Percentiles rank a stretch among this genome's conserved stretches.
Evolutionary conservation across 768 basidiomycete genomes (phyloP).

Genomic region (Leccinum boreale): DNA sequence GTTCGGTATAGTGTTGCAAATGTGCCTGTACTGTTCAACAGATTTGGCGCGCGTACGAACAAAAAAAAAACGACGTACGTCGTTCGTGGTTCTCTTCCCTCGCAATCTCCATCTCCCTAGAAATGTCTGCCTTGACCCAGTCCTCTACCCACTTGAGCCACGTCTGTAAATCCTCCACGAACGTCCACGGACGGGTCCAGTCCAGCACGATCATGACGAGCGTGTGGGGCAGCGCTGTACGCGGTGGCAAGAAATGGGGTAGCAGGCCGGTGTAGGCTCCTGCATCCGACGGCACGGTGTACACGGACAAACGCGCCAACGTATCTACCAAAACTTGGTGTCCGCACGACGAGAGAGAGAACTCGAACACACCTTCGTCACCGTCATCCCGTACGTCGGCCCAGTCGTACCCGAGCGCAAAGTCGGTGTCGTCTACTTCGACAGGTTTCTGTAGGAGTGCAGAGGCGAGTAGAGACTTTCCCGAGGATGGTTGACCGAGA

Average conservation of each 20-base stretch:
- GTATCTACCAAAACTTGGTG: conserved; percentile 53
- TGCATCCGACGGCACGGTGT: conserved; percentile 84
- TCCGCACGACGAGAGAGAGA: not conserved
- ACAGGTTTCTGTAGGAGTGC: conserved; percentile 67
- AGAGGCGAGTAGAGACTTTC: conserved; percentile 73
- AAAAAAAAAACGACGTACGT: conserved; percentile 46
- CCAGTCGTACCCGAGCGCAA: conserved; percentile 92
- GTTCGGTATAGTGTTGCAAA: conserved; percentile 88
- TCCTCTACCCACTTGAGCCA: conserved; percentile 87
- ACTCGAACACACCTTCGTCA: conserved; percentile 75
- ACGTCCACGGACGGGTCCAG: conserved; percentile 94
- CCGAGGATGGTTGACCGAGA: conserved; percentile 74
- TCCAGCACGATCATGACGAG: conserved; percentile 85
- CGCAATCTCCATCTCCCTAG: conserved; percentile 68
- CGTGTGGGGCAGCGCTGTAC: conserved; percentile 62
- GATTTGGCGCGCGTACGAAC: not conserved
- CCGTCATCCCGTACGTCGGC: conserved; percentile 87
- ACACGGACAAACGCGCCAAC: conserved; percentile 84
- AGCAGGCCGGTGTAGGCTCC: conserved; percentile 66
- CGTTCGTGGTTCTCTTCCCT: conserved; percentile 82
- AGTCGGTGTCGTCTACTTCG: conserved; percentile 58
- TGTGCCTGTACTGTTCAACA: conserved; percentile 70
- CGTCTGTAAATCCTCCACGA: conserved; percentile 75
- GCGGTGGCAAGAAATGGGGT: conserved; percentile 76
- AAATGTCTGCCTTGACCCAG: conserved; percentile 68